Evolutionary conservation across 192 early-diverging fungal genomes (phyloP).

Genomic region (Coemansia asiatica): DNA sequence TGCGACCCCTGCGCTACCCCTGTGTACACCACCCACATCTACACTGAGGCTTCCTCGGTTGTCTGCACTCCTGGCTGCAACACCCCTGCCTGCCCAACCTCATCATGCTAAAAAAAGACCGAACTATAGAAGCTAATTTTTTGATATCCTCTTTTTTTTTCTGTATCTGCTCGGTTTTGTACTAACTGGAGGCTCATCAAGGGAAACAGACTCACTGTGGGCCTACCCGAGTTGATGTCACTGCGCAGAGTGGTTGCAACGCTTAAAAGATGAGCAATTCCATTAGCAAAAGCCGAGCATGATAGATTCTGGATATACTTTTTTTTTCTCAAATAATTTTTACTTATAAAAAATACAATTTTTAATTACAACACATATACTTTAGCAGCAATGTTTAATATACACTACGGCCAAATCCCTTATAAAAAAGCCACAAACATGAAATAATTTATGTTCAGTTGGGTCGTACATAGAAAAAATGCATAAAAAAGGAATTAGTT

Average conservation of each 20-base stretch:
- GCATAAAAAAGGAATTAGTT: too few relatives aligned
- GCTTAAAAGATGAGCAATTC: not conserved
- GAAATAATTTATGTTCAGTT: too few relatives aligned
- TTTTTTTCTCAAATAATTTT: not conserved
- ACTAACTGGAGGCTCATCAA: not conserved
- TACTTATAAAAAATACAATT: not conserved
- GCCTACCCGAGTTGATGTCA: not conserved
- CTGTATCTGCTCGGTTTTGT: not conserved
- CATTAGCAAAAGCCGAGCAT: not conserved
- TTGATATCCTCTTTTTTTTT: not conserved
- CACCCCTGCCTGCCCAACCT: constrained; percentile 34
- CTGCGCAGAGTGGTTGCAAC: constrained; percentile 25
- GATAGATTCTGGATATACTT: not conserved
- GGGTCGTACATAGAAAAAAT: too few relatives aligned
- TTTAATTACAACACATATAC: too few relatives aligned
- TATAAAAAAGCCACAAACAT: too few relatives aligned
- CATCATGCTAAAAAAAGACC: constrained; percentile 26
- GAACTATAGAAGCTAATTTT: not conserved
- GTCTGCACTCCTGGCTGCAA: constrained; percentile 40
- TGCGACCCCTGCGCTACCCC: constrained; percentile 12
- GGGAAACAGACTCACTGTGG: not conserved
- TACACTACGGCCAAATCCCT: too few relatives aligned
- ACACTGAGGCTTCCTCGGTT: constrained; percentile 47
- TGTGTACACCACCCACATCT: constrained; percentile 55
- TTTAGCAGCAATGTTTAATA: not conserved